phyloP scores from a whole-genome alignment of 495 filamentous ascomycete genomes.

The Annulohypoxylon moriforme region DNA sequence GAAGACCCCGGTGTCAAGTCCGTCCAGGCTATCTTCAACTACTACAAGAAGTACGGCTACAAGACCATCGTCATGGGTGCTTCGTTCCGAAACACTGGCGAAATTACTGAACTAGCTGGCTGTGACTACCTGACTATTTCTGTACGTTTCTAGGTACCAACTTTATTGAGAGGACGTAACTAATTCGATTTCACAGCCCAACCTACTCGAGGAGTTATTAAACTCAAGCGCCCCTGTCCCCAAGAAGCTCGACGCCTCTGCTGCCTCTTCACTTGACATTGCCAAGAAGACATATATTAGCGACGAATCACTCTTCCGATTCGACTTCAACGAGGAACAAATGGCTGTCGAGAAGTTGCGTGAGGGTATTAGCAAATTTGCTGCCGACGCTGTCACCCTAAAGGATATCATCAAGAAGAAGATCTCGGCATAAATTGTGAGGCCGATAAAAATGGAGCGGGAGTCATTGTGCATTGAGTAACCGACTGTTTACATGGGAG shows the following conservation, averaged over 20 bases:
- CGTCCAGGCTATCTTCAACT: constrained; percentile 97
- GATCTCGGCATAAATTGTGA: constrained; percentile 61
- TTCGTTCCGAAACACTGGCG: constrained; percentile 93
- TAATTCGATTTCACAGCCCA: constrained; percentile 68
- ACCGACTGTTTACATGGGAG: constrained; percentile 6
- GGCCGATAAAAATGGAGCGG: not conserved
- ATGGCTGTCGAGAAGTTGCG: constrained; percentile 99
- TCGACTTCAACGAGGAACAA: constrained; percentile 98
- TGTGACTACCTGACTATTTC: constrained; percentile 99
- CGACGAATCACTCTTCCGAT: constrained; percentile 92
- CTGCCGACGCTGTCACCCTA: constrained; percentile 92
- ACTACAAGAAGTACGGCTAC: constrained; percentile 99
- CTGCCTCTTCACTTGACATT: constrained; percentile 75
- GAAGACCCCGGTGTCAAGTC: constrained; percentile 98
- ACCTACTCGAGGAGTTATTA: constrained; percentile 91
- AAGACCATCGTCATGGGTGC: constrained; percentile 99
- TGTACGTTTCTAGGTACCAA: constrained; percentile 61
- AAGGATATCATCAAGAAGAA: constrained; percentile 92
- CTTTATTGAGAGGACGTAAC: not conserved
- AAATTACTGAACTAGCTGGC: constrained; percentile 97
- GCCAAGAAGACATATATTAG: constrained; percentile 90
- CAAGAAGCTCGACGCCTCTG: constrained; percentile 86
- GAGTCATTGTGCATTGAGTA: constrained; percentile 16
- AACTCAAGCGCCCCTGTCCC: constrained; percentile 82
- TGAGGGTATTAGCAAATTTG: constrained; percentile 99